phyloP scores from a whole-genome alignment of 2,329 filamentous ascomycete species.

The Eurotiales sp. region DNA sequence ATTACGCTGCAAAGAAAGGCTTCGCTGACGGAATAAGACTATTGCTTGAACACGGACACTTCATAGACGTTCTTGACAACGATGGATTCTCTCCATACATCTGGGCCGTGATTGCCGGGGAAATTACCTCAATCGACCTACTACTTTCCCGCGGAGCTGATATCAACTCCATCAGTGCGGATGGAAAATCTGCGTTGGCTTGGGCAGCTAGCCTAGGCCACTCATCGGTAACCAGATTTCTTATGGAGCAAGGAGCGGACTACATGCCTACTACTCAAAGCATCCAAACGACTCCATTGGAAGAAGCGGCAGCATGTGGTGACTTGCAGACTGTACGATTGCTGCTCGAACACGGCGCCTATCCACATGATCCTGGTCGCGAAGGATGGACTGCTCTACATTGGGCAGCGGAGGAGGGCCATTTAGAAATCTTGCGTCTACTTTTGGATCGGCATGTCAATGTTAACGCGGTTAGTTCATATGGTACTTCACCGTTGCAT shows the following conservation, averaged over 20 bases:
- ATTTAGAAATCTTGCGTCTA: background rate
- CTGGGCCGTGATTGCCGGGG: background rate
- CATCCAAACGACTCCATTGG: background rate
- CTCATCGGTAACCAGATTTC: background rate
- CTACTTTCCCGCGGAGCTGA: background rate
- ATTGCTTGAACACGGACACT: background rate
- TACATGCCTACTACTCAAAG: too few relatives aligned
- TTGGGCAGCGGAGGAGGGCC: background rate
- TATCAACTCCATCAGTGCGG: constrained; percentile 17
- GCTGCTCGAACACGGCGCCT: background rate
- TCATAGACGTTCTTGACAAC: background rate
- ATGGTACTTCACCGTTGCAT: background rate
- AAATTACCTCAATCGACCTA: background rate
- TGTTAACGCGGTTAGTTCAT: background rate
- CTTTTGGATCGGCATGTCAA: background rate
- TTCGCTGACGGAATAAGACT: background rate
- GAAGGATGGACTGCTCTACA: background rate
- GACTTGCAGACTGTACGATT: background rate
- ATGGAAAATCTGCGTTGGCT: background rate
- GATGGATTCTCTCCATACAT: background rate
- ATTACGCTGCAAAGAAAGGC: background rate
- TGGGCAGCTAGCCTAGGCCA: background rate
- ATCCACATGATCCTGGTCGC: background rate
- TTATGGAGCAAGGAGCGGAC: background rate
- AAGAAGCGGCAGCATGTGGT: background rate